Conservation (phyloP, 192 early-diverging fungal genomes). For the Backusella australiensis region DNA sequence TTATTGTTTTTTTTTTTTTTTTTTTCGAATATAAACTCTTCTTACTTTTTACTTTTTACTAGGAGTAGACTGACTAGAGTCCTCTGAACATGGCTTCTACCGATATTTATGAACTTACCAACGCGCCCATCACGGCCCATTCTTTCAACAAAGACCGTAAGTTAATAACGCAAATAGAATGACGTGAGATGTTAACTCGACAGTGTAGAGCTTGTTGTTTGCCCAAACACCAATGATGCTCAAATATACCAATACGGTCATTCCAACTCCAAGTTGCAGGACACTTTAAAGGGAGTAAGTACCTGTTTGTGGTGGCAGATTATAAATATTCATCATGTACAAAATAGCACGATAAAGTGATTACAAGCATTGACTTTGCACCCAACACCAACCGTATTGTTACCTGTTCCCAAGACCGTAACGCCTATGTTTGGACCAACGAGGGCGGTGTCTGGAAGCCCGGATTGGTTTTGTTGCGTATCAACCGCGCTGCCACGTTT, state of each 20-base stretch:
- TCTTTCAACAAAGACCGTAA: constrained; percentile 87
- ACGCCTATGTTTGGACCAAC: constrained; percentile 96
- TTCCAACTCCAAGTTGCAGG: constrained; percentile 58
- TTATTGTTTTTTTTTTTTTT: neutral
- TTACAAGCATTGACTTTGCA: constrained; percentile 95
- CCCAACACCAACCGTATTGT: constrained; percentile 93
- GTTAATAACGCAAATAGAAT: neutral
- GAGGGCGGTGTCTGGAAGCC: constrained; percentile 82
- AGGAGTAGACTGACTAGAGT: constrained; percentile 58
- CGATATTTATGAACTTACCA: constrained; percentile 58
- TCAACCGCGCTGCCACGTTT: constrained; percentile 94
- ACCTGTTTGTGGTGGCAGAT: neutral
- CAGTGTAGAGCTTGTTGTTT: constrained; percentile 82
- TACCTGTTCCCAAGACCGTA: constrained; percentile 97
- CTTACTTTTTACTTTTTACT: neutral
- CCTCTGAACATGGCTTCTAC: constrained; percentile 53
- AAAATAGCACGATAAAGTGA: constrained; percentile 87
- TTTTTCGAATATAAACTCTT: neutral
- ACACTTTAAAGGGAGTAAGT: constrained; percentile 71
- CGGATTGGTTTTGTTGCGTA: constrained; percentile 87
- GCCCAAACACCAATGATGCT: constrained; percentile 88
- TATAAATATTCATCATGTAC: neutral
- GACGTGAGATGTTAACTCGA: neutral
- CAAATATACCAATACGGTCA: constrained; percentile 76
- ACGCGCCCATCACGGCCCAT: constrained; percentile 88